Base-by-base conservation (phyloP, 768 basidiomycete species). In the Inosperma sp. region DNA sequence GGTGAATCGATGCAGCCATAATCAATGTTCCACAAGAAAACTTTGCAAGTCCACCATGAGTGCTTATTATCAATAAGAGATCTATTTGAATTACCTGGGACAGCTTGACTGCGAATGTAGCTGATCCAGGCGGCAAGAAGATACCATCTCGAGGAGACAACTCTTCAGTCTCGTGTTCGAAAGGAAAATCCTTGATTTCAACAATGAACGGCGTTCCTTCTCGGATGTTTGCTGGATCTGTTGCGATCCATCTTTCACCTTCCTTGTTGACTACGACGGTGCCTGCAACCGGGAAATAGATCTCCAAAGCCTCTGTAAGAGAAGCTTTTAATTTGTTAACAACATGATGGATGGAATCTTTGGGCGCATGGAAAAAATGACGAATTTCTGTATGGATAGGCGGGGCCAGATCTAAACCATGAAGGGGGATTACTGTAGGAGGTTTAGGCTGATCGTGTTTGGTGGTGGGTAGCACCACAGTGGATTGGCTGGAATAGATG, bases 1-100 rank as follows among this genome's bases (percentile, higher is more conserved):
- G 45, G 23, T 47, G 45, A 26, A 47, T 47, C 22, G 45, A 47
- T 14, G 22, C 33, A 12, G 45, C 45, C 33, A 47, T 35, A 26
- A 47, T 47, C 5, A 47, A 47, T n/a, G 45, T 35, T 26, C 45
- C 45, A 35, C 45, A 47, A 7, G 45, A 47, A 35, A 47, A 47
- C 45, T 47, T 6, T 9, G 7, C 43, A 44, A 12, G 19, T n/a
- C 29, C 10, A 21, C 13, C 3, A 12, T 31, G 22, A 34, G 44
- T 9, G 22, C 5, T 25, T 8, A 21, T 30, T 12, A 19, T 5
- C 8, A 17, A 5, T 41, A n/a, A 26, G n/a, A n/a, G 2, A 5
- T 43, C 17, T 23, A 27, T 3, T n/a, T 14, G 41, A 34, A 0
- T 12, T 35, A 47, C 45, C 30, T 47, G 23, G 22, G 45, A 35